Base-by-base conservation (phyloP, 352 stramenopile species). In the Phytophthora melonis region DNA sequence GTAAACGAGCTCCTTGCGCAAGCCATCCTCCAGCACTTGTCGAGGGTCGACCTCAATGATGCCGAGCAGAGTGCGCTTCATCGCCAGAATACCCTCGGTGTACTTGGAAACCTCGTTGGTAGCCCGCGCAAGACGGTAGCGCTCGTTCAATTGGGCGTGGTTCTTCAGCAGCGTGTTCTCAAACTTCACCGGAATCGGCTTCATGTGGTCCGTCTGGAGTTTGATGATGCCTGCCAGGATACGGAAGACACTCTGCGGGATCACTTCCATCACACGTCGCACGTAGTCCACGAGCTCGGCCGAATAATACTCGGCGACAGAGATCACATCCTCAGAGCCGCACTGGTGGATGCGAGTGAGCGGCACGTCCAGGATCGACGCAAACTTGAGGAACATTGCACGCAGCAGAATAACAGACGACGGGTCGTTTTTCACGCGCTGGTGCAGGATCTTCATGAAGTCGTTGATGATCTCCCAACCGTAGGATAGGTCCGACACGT, bases 51-150 rank as follows among this genome's bases (percentile, higher is more conserved):
- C 91, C 77, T 98, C 89, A 39, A 98, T 96, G 58, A 98, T 97
- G 62, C 95, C 97, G 14, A 99, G 83, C 30, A 98, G 72, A 2
- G 95, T 98, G 30, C 90, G 92, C 74, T 99, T 97, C 97, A 99
- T 99, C 3, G 92, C 91, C 55, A 99, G 73, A 60, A 99, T 98
- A 60, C 90, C 97, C 79, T 98, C 93, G 1, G 95, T 98, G 78
- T 98, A 99, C 67, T 98, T 97, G 53, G 91, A 98, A 64, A 99
- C 93, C 81, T 98, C 89, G 68, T 99, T 97, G 11, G 96, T 98
- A 19, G 97, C 93, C 55, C 95, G 92, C 2, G 95, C 89, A 34
- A 99, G 82, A 52, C 97, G 88, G 77, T 98, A 98, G 21, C 96
- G 94, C 61, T 97, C 89, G 60, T 97, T 97, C 8, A 98, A 74